Evolutionary conservation across 352 stramenopile genomes (phyloP).

Genomic region (Aphanomyces stellatus): DNA sequence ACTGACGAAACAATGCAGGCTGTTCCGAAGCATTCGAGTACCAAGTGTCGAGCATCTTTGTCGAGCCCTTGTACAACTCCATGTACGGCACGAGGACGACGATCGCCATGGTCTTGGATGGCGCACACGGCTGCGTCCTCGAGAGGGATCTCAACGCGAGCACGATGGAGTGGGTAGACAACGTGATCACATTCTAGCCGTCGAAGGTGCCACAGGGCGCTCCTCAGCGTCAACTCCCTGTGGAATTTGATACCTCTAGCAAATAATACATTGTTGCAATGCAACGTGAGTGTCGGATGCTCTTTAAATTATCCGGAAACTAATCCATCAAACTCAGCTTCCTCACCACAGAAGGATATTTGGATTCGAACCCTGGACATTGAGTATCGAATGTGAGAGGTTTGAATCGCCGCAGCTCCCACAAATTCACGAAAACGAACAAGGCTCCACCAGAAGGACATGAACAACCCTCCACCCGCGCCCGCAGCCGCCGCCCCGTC

Average conservation of each 20-base stretch:
- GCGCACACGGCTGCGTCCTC: neutral
- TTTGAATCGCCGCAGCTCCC: neutral
- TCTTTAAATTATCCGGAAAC: neutral
- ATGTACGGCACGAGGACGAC: slow-evolving; percentile 15
- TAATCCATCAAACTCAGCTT: neutral
- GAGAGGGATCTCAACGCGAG: slow-evolving; percentile 6
- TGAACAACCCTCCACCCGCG: neutral
- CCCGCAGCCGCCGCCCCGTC: neutral
- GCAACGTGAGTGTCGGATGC: too few relatives aligned
- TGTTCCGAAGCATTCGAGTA: slow-evolving; percentile 5
- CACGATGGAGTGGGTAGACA: neutral
- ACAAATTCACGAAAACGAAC: neutral
- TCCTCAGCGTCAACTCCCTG: too few relatives aligned
- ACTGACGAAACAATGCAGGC: neutral
- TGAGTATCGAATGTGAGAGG: slow-evolving; percentile 18
- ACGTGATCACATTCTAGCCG: neutral
- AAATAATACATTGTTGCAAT: too few relatives aligned
- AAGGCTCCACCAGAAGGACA: neutral
- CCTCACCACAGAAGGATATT: slow-evolving; percentile 16
- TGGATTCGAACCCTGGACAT: neutral
- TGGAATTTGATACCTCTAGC: too few relatives aligned
- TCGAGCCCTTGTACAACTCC: slow-evolving; percentile 7
- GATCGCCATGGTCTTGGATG: slow-evolving; percentile 17
- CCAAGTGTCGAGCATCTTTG: slow-evolving; percentile 17
- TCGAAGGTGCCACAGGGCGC: too few relatives aligned